A percentile compares a stretch with the other conserved stretches of the same genome.
Evolutionary conservation across 805 yeast genomes (phyloP).

Genomic region (Cyberlindnera euphorbiae): DNA sequence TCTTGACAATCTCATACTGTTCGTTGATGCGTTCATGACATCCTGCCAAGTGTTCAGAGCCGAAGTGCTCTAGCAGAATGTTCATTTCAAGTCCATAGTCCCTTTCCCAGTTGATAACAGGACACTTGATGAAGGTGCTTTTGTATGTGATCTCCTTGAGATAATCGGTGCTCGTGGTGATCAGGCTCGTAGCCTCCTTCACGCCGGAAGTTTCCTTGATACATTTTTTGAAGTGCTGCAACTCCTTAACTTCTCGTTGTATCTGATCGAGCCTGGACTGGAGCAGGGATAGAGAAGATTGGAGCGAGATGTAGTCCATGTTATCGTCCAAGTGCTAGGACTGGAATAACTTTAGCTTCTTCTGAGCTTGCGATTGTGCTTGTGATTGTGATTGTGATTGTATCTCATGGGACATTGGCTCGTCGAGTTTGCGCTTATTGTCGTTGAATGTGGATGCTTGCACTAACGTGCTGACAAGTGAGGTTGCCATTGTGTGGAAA

Average conservation of each 20-base stretch:
- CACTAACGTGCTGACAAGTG: not conserved
- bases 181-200: conserved; percentile 14
- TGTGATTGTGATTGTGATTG: not conserved
- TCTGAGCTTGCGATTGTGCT: not conserved
- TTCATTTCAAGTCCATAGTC: conserved; percentile 22
- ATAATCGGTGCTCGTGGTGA: conserved; percentile 16
- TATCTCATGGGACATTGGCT: no score
- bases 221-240: conserved; percentile 18
- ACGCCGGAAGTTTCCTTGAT: conserved; percentile 15
- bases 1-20: conserved; percentile 24
- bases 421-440: conserved; percentile 11
- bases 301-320: conserved; percentile 21
- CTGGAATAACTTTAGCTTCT: conserved; percentile 16
- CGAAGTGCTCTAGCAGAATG: conserved; percentile 5
- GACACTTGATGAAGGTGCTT: conserved; percentile 22
- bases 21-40: conserved; percentile 20
- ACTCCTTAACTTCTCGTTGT: conserved; percentile 20
- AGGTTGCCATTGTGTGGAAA: conserved; percentile 3
- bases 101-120: conserved; percentile 22
- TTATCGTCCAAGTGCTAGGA: conserved; percentile 15
- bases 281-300: conserved; percentile 21
- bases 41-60: conserved; percentile 4
- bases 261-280: conserved; percentile 15
- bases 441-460: not conserved
- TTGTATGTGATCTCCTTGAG: conserved; percentile 25